A percentile compares a stretch with the other conserved stretches of the same genome.
Evolutionary conservation across 345 rosid species (phyloP).

Genomic region (Alliaria petiolata): DNA sequence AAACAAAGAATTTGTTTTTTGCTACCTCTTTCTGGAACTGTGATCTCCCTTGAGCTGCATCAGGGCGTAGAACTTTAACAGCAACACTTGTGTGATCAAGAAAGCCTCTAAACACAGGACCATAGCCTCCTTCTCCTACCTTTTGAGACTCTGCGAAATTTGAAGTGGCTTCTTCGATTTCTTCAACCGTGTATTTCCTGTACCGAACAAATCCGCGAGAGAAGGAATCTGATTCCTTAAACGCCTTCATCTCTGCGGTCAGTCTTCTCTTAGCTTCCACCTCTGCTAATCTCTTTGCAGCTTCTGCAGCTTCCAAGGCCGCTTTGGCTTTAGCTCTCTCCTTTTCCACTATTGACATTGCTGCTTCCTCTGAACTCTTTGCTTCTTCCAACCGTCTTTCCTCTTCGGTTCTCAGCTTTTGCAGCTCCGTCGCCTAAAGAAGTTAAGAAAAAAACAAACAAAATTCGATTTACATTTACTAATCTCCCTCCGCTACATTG

Average conservation of each 20-base stretch:
- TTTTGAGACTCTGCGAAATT: slow-evolving; percentile 45
- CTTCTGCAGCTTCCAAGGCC: slow-evolving; percentile 73
- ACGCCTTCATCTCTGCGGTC: slow-evolving; percentile 41
- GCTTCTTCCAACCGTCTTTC: slow-evolving; percentile 69
- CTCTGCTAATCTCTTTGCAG: slow-evolving; percentile 65
- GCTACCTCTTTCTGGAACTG: slow-evolving; percentile 87
- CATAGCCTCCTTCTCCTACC: slow-evolving; percentile 98
- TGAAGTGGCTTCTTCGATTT: slow-evolving; percentile 72
- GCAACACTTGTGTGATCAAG: slow-evolving; percentile 89
- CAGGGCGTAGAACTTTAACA: slow-evolving; percentile 85
- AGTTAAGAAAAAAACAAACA: not conserved
- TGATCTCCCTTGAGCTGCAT: slow-evolving; percentile 87
- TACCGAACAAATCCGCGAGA: slow-evolving; percentile 42
- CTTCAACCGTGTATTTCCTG: slow-evolving; percentile 73
- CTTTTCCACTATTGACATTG: slow-evolving; percentile 53
- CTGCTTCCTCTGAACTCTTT: slow-evolving; percentile 63
- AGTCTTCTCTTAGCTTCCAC: slow-evolving; percentile 54
- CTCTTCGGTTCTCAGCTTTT: slow-evolving; percentile 64
- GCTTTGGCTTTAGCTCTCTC: slow-evolving; percentile 66
- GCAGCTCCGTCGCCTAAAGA: slow-evolving; percentile 69
- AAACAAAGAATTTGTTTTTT: not conserved
- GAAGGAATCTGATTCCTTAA: slow-evolving; percentile 43
- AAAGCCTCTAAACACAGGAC: slow-evolving; percentile 80
- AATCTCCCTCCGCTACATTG: not conserved
- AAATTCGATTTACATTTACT: not conserved